These are phyloP conservation scores for Penicillium diatomitis DNA, from an alignment of 495 filamentous ascomycete species.

Conservation along the genomic window DNA sequence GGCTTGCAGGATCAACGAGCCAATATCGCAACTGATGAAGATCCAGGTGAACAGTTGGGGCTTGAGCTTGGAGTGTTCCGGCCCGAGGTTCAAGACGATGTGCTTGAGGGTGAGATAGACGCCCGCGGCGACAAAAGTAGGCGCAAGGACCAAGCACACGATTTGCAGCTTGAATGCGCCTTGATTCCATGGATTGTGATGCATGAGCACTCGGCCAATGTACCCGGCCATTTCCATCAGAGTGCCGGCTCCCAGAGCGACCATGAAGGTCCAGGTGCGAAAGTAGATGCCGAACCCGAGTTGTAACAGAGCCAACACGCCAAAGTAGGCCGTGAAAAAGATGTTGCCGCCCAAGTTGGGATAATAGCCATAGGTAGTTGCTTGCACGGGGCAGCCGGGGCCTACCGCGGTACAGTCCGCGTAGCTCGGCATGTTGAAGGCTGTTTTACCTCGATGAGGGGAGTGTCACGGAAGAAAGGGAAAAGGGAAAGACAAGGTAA, in stretches of 20 bases:
- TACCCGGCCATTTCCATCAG: constrained; percentile 46
- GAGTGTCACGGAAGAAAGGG: no score
- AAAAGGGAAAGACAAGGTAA: no score
- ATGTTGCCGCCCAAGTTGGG: constrained; percentile 53
- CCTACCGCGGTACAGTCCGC: constrained; percentile 38
- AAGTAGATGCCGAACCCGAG: constrained; percentile 45
- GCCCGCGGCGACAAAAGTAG: constrained; percentile 55
- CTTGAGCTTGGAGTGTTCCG: constrained; percentile 44
- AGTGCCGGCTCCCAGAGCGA: constrained; percentile 41
- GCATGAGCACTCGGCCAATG: constrained; percentile 48
- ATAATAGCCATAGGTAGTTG: constrained; percentile 59
- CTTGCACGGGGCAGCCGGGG: constrained; percentile 45
- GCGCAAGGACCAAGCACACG: constrained; percentile 55
- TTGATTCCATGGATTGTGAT: constrained; percentile 50
- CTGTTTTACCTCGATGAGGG: no score
- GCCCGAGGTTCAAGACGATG: constrained; percentile 45
- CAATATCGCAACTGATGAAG: constrained; percentile 59
- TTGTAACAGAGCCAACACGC: constrained; percentile 36
- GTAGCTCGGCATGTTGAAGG: constrained; percentile 17
- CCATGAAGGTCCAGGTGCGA: constrained; percentile 52
- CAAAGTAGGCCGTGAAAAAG: constrained; percentile 52
- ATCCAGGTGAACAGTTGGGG: constrained; percentile 55
- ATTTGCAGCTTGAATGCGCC: constrained; percentile 59
- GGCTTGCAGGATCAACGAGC: constrained; percentile 54
- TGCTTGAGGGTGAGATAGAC: constrained; percentile 64